A percentile compares a stretch with the other conserved stretches of the same genome.
Conservation (phyloP, 208 protist species). For the Leishmania gerbilli region DNA sequence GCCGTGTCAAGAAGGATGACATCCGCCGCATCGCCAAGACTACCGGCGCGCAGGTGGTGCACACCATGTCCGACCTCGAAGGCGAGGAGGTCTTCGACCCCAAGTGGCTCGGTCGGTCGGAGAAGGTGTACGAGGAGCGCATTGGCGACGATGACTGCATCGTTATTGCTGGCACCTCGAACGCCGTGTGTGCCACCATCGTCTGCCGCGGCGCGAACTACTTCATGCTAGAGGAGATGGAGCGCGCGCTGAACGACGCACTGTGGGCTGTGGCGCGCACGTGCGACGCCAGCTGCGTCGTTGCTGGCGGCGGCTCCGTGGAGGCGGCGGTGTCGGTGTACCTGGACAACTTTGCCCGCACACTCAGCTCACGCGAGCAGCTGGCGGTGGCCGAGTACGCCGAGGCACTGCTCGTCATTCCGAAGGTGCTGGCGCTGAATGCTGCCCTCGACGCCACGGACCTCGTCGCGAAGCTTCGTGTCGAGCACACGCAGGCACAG, state of each 20-base stretch:
- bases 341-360: conserved; percentile 98
- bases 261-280: conserved; percentile 99
- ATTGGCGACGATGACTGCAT: conserved; percentile 98
- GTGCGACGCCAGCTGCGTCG: conserved; percentile 97
- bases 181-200: conserved; percentile 94
- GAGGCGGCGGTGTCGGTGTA: conserved; percentile 98
- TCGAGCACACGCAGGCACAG: conserved; percentile 92
- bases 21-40: conserved; percentile 97
- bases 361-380: conserved; percentile 98
- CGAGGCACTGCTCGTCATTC: conserved; percentile 98
- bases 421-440: conserved; percentile 98
- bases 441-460: conserved; percentile 98
- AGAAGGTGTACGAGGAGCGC: conserved; percentile 96
- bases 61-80: conserved; percentile 97
- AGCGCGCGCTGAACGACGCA: conserved; percentile 98
- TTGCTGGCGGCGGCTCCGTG: conserved; percentile 98
- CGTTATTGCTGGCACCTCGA: conserved; percentile 90
- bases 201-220: conserved; percentile 98
- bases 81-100: conserved; percentile 97
- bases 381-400: conserved; percentile 99
- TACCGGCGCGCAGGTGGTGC: conserved; percentile 95
- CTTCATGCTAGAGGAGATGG: conserved; percentile 98
- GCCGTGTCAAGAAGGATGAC: conserved; percentile 97
- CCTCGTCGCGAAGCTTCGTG: conserved; percentile 97
- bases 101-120: conserved; percentile 93